phyloP scores from a whole-genome alignment of 2,329 filamentous ascomycete species.

The Xylogone sp. region DNA sequence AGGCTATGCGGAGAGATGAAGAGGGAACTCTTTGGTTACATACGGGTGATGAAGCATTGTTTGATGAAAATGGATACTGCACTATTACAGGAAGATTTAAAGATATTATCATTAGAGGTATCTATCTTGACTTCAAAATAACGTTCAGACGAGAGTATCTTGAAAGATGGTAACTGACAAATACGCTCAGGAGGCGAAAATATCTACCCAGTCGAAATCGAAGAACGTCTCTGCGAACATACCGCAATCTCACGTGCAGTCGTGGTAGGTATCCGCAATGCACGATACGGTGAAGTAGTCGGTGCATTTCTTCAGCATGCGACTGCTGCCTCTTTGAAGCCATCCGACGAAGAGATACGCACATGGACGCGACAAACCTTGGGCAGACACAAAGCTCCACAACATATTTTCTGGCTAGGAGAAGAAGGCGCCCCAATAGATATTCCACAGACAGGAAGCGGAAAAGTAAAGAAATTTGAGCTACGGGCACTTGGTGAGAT shows the following conservation, averaged over 20 bases:
- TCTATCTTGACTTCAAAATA: no score
- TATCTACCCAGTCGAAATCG: conserved; percentile 63
- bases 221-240: conserved; percentile 61
- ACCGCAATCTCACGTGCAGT: conserved; percentile 52
- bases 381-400: conserved; percentile 65
- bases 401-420: conserved; percentile 70
- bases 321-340: conserved; percentile 31
- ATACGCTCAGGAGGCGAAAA: conserved; percentile 44
- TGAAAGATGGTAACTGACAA: conserved; percentile 1
- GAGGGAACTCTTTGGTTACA: conserved; percentile 41
- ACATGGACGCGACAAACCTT: conserved; percentile 59
- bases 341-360: conserved; percentile 49
- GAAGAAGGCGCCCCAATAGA: conserved; percentile 46
- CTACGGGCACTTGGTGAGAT: conserved; percentile 15
- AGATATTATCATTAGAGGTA: conserved; percentile 66
- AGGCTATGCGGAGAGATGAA: conserved; percentile 23
- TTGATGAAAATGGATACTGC: conserved; percentile 39
- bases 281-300: conserved; percentile 63
- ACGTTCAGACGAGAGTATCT: no score
- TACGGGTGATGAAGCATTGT: conserved; percentile 50
- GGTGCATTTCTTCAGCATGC: conserved; percentile 50
- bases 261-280: conserved; percentile 60
- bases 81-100: conserved; percentile 66
- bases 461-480: conserved; percentile 61
- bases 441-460: conserved; percentile 66